These are phyloP conservation scores for Millerago galiae DNA, from an alignment of 805 yeast genomes.

Conservation along the genomic window DNA sequence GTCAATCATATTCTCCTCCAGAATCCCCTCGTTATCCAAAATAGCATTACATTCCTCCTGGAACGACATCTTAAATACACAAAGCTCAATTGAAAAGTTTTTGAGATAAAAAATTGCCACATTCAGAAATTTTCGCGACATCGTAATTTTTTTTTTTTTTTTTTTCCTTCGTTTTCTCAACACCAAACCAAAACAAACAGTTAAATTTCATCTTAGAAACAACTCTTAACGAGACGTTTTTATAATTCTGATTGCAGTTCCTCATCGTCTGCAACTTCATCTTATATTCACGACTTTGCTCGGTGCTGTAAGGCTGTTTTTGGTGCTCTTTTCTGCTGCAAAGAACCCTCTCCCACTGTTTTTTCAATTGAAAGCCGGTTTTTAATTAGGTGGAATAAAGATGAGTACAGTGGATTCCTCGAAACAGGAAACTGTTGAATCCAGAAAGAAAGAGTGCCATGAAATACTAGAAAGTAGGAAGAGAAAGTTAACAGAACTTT, in stretches of 20 bases:
- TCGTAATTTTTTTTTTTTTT: too few species aligned
- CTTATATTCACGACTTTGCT: not conserved
- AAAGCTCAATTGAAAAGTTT: not conserved
- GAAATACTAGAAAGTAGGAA: slow-evolving; percentile 46
- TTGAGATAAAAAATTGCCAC: not conserved
- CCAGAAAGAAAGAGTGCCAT: not conserved
- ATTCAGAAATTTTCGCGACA: not conserved
- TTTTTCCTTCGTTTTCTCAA: too few species aligned
- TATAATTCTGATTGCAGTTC: too few species aligned
- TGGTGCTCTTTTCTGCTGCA: not conserved
- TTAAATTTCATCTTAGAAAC: not conserved
- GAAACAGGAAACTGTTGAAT: not conserved
- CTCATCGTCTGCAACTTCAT: too few species aligned
- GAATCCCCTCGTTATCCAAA: slow-evolving; percentile 24
- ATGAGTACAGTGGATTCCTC: not conserved
- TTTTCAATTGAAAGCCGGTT: not conserved
- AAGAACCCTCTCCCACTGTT: too few species aligned
- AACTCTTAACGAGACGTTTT: not conserved
- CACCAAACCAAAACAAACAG: not conserved
- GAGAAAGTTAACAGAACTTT: slow-evolving; percentile 54
- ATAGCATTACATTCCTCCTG: slow-evolving; percentile 26
- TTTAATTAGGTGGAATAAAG: not conserved
- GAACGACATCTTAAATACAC: slow-evolving; percentile 6
- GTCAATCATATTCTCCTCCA: slow-evolving; percentile 36
- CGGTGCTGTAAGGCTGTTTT: not conserved